A percentile compares a stretch with the other conserved stretches of the same genome.
Conservation (phyloP, 306 rosid genomes). For the Prunus salicina region DNA sequence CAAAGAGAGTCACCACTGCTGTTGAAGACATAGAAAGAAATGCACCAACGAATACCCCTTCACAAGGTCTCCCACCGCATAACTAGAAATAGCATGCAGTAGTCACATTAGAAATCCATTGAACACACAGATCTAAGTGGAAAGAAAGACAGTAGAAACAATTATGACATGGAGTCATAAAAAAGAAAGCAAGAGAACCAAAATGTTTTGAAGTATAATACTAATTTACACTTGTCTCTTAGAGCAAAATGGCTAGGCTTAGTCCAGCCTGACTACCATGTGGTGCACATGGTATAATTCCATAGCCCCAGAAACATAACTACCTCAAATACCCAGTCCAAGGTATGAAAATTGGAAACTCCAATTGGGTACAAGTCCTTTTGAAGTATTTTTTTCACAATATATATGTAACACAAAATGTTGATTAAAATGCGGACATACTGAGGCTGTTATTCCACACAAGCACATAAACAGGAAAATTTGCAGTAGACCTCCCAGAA, state of each 20-base stretch:
- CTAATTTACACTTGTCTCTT: not conserved
- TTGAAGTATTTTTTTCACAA: not conserved
- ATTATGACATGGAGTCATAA: not conserved
- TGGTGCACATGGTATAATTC: no score
- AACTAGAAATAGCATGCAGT: conserved; percentile 62
- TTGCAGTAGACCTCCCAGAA: conserved; percentile 94
- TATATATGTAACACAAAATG: not conserved
- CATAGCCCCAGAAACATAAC: no score
- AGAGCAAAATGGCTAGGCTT: not conserved
- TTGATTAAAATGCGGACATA: conserved; percentile 42
- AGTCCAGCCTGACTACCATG: not conserved
- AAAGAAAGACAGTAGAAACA: not conserved
- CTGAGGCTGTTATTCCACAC: conserved; percentile 86
- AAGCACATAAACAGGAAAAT: conserved; percentile 87
- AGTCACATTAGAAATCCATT: conserved; percentile 33
- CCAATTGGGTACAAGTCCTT: not conserved
- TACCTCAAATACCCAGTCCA: no score
- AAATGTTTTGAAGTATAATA: not conserved
- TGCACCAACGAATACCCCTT: conserved; percentile 87
- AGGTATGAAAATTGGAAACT: no score
- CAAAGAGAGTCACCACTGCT: conserved; percentile 71
- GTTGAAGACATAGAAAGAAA: conserved; percentile 94
- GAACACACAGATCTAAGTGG: not conserved
- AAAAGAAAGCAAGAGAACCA: not conserved
- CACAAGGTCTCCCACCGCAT: conserved; percentile 94